Base-by-base conservation (phyloP, 2,329 filamentous ascomycete species). In the Dothidotthia symphoricarpi region DNA sequence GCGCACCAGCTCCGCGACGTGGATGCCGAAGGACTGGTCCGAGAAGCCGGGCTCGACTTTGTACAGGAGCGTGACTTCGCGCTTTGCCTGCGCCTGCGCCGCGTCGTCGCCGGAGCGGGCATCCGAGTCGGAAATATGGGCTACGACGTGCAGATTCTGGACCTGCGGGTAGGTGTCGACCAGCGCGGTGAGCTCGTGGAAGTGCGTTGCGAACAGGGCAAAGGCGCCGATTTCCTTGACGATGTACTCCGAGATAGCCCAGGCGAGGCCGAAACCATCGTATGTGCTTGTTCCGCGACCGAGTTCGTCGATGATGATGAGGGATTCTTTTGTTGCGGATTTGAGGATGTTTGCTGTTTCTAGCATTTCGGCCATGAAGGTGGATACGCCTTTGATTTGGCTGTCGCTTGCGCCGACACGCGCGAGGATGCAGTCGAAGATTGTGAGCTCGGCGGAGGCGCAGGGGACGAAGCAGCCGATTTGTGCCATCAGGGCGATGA, bases 351-450 rank as follows among this genome's bases (percentile, higher is more conserved):
- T 97, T 52, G 93, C 89, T 1, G 93, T 98, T 67, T 98, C 93
- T 15, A 98, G 79, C 93, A 98, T 98, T 71, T 98, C 93, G 2
- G 93, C 93, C 94, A 98, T 98, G 68, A 98, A 98, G 0, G 93
- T 98, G 3, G 88, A 95, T 2, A 98, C 93, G 24, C 93, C 93
- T 70, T 97, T 97, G 47, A 98, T 83, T 67, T 97, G 93, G 6
- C 88, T 95, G 69, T 98, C 94, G 55, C 86, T 93, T 6, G 93
- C 94, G 28, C 94, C 93, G 0, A 98, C 93, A 54, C 93, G 86
- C 0, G 94, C 93, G 26, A 98, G 84, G 45, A 98, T 95, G 47
- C 88, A 93, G 71, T 98, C 93, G 64, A 96, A 98, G 41, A 98
- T 89, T 12, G 88, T 95, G 29, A 98, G 72, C 67, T 97, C 90